Evolutionary conservation across 805 yeast genomes (phyloP), one percentile per base, ranked within the genome.

Genomic region (Zygoascus ofunaensis): DNA sequence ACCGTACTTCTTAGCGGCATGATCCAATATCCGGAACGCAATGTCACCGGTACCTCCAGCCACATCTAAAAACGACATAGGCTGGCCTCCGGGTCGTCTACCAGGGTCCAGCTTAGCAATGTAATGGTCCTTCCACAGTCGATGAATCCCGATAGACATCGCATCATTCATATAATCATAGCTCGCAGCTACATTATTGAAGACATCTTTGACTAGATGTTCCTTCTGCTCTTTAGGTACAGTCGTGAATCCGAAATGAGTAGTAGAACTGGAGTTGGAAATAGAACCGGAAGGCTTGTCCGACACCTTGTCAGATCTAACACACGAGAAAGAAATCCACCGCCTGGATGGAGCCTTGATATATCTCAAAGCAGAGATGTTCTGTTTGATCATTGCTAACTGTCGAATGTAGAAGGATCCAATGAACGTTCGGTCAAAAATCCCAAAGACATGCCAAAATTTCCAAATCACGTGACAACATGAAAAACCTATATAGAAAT

Each of bases 21-120:
- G 95, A 57, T 87, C 95, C 49, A 92, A 70, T 50, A 92, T 73
- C 2, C 98, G 94, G 65, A 87, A 87, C 1, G 98, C 98, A 64
- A 92, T 90, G 60, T 92, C 98, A 39, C 98, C 98, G 8, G 97
- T 87, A 20, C 98, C 98, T 48, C 98, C 98, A 22, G 98, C 98
- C 46, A 92, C 97, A 64, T 92, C 98, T 51, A 92, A 72, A 58
- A 92, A 90, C 47, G 80, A 77, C 55, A 92, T 69, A 3, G 96
- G 95, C 52, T 80, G 76, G 12, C 78, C 75, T 38, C 90, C 94
- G 4, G 95, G 90, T 59, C 97, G 76, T 70, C 78, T 79, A 28
- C 98, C 98, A 37, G 97, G 94, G 60, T 92, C 96, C 45, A 92
- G 69, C 53, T 85, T 78, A 55, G 79, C 73, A 56, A 92, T 87